These are phyloP conservation scores for Margaritispora aquatica DNA, from an alignment of 495 filamentous ascomycete species.

Conservation along the genomic window DNA sequence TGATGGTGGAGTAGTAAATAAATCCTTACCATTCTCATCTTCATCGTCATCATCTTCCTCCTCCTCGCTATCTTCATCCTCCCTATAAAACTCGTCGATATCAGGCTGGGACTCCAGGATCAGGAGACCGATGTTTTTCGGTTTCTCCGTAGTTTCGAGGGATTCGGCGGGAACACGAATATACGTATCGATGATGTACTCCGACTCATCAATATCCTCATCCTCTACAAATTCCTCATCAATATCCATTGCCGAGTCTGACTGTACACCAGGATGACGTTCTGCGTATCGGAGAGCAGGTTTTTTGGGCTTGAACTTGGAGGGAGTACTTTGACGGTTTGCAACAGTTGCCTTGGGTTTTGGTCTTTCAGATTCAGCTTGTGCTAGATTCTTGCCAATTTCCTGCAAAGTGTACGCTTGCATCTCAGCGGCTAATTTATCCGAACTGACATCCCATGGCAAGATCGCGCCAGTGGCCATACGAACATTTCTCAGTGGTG, in stretches of 20 bases:
- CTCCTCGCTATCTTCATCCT: conserved; percentile 38
- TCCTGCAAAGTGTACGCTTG: conserved; percentile 41
- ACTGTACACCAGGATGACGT: conserved; percentile 36
- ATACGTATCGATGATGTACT: conserved; percentile 49
- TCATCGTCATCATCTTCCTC: conserved; percentile 44
- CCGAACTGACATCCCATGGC: conserved; percentile 34
- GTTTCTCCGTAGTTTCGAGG: conserved; percentile 32
- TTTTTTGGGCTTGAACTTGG: conserved; percentile 38
- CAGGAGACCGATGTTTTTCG: conserved; percentile 39
- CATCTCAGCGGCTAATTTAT: conserved; percentile 41
- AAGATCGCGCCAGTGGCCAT: conserved; percentile 35
- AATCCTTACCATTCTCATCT: conserved; percentile 44
- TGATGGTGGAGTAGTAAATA: not conserved
- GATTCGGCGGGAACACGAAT: conserved; percentile 42
- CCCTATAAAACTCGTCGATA: conserved; percentile 43
- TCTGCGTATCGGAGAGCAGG: conserved; percentile 40
- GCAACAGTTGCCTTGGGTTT: conserved; percentile 1
- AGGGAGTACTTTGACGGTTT: conserved; percentile 15
- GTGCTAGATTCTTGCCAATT: conserved; percentile 38
- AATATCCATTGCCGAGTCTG: conserved; percentile 16
- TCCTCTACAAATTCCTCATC: conserved; percentile 26
- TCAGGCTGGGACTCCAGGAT: conserved; percentile 47
- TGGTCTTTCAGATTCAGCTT: conserved; percentile 10
- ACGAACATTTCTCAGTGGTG: conserved; percentile 5
- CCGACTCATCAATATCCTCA: conserved; percentile 32